Conservation (phyloP, 208 protist genomes). For the Crithidia thermophila region DNA sequence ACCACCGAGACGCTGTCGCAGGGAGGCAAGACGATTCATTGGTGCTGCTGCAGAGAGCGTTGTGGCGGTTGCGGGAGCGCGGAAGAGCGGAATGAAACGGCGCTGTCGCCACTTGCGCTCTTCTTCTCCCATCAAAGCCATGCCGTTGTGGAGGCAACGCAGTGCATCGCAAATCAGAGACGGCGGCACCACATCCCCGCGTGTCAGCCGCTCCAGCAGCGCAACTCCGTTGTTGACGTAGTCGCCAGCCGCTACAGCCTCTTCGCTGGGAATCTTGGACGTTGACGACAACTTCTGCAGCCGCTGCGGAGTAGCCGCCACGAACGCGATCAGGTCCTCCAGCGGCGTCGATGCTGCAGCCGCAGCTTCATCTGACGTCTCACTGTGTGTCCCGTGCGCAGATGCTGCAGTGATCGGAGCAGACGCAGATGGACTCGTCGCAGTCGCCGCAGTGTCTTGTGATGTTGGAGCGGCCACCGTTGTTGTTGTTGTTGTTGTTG, state of each 20-base stretch:
- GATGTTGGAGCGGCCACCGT: too few species aligned
- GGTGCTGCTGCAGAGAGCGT: background rate
- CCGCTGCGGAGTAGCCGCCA: too few species aligned
- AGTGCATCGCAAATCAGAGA: background rate
- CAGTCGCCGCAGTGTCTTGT: too few species aligned
- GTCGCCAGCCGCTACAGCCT: background rate
- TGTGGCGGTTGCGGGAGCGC: background rate
- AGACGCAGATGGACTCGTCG: background rate
- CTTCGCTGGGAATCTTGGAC: background rate
- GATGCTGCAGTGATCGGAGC: background rate
- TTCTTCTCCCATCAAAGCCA: too few species aligned
- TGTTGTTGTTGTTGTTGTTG: too few species aligned
- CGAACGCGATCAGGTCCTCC: conserved; percentile 1
- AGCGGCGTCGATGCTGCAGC: background rate
- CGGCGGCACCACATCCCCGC: conserved; percentile 14
- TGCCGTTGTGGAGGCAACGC: background rate
- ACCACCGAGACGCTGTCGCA: conserved; percentile 6
- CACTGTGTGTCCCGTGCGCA: background rate
- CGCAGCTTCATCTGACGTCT: background rate
- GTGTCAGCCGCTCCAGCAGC: conserved; percentile 9
- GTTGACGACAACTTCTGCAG: too few species aligned
- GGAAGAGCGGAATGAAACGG: conserved; percentile 24
- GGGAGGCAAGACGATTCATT: conserved; percentile 12
- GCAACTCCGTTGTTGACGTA: background rate
- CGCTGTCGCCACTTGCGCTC: conserved; percentile 12